These are phyloP conservation scores for Tilletia indica DNA, from an alignment of 1,284 basidiomycete genomes.

Conservation along the genomic window DNA sequence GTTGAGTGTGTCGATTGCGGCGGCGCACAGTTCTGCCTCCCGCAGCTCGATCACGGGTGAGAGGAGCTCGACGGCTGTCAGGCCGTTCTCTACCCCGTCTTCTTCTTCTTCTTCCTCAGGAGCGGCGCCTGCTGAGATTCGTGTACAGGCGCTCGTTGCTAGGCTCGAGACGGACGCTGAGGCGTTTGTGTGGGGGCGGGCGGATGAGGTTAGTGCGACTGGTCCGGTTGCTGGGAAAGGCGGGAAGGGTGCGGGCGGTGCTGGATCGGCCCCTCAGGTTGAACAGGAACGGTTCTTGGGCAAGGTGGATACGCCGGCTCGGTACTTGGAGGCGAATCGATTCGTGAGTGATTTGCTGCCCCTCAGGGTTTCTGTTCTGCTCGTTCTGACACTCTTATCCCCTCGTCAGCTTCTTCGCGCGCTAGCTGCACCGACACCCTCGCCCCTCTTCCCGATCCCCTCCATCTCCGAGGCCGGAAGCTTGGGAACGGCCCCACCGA, in stretches of 20 bases:
- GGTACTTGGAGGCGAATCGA: constrained; percentile 79
- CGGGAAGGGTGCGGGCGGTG: background rate
- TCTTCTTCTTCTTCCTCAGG: background rate
- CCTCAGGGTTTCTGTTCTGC: background rate
- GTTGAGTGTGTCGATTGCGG: background rate
- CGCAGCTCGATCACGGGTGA: background rate
- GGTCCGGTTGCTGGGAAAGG: background rate
- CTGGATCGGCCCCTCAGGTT: background rate
- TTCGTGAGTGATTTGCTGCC: constrained; percentile 60
- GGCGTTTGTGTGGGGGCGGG: background rate
- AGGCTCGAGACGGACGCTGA: background rate
- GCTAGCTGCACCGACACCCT: background rate
- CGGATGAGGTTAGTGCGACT: background rate
- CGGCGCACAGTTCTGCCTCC: background rate
- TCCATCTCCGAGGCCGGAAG: constrained; percentile 18
- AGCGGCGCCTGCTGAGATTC: constrained; percentile 1
- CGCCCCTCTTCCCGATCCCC: constrained; percentile 4
- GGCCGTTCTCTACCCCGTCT: background rate
- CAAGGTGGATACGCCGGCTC: constrained; percentile 77
- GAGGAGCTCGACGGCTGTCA: background rate
- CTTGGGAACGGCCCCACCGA: background rate
- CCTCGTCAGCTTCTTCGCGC: background rate
- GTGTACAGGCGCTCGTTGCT: background rate
- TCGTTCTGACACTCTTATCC: background rate
- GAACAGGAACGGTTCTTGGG: constrained; percentile 64